Evolutionary conservation across 2,329 filamentous ascomycete genomes (phyloP).

Genomic region (Phyllosticta ampelicida): DNA sequence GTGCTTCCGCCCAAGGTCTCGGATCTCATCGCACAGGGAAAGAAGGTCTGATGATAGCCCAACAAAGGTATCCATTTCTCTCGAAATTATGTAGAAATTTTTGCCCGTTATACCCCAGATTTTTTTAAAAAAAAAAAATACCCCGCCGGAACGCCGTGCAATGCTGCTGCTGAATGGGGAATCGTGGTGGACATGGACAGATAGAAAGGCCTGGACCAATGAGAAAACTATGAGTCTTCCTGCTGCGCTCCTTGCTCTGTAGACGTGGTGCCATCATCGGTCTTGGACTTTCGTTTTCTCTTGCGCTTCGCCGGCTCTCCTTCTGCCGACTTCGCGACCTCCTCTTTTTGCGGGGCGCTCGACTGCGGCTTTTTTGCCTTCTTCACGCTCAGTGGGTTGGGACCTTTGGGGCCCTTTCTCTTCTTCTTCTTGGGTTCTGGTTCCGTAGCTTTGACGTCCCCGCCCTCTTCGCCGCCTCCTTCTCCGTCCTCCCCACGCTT

Average conservation of each 20-base stretch:
- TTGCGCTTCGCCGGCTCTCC: constrained; percentile 23
- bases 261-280: constrained; percentile 17
- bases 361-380: constrained; percentile 32
- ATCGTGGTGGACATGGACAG: constrained; percentile 3
- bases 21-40: constrained; percentile 38
- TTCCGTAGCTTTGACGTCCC: constrained; percentile 27
- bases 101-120: neutral
- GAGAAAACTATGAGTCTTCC: constrained; percentile 1
- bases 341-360: constrained; percentile 8
- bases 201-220: constrained; percentile 3
- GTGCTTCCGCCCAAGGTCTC: constrained; percentile 84
- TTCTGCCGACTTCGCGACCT: constrained; percentile 12
- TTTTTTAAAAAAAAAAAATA: neutral
- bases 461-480: constrained; percentile 21
- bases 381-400: constrained; percentile 61
- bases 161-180: constrained; percentile 3
- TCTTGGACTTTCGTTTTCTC: constrained; percentile 30
- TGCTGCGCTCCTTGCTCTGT: neutral
- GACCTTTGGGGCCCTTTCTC: constrained; percentile 54
- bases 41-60: constrained; percentile 33
- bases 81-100: neutral
- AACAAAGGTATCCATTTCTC: neutral
- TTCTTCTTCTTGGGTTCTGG: constrained; percentile 38
- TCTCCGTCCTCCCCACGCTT: constrained; percentile 40
- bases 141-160: constrained; percentile 8